phyloP scores from a whole-genome alignment of 495 filamentous ascomycete genomes.

The Podospora australis region DNA sequence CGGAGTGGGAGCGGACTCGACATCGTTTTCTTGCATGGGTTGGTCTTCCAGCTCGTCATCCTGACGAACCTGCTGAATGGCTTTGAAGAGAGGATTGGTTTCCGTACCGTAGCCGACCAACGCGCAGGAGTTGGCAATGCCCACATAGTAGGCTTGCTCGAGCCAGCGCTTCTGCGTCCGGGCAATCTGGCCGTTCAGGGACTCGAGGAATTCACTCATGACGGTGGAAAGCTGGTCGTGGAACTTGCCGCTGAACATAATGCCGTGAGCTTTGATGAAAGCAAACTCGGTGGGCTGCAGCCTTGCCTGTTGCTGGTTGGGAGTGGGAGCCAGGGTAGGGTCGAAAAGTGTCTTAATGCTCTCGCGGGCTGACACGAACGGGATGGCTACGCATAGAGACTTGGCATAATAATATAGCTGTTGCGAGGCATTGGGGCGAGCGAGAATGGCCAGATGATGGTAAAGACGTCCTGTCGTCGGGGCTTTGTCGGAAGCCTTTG shows the following conservation, averaged over 20 bases:
- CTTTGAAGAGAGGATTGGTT: slow-evolving; percentile 28
- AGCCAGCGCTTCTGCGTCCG: slow-evolving; percentile 54
- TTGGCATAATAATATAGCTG: slow-evolving; percentile 69
- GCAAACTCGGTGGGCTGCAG: slow-evolving; percentile 31
- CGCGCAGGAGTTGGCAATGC: slow-evolving; percentile 41
- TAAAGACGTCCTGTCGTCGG: slow-evolving; percentile 70
- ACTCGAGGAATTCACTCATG: slow-evolving; percentile 44
- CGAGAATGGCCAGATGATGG: slow-evolving; percentile 78
- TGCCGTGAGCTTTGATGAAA: slow-evolving; percentile 59
- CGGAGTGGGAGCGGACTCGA: slow-evolving; percentile 10
- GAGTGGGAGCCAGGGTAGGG: slow-evolving; percentile 48
- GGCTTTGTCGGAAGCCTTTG: slow-evolving; percentile 62
- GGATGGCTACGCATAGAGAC: slow-evolving; percentile 42
- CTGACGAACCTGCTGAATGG: slow-evolving; percentile 16
- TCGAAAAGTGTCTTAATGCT: slow-evolving; percentile 67
- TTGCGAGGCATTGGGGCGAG: slow-evolving; percentile 63
- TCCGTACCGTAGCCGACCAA: slow-evolving; percentile 34
- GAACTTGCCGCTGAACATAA: slow-evolving; percentile 55
- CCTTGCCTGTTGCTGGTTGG: slow-evolving; percentile 29
- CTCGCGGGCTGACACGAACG: slow-evolving; percentile 58
- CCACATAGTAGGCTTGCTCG: slow-evolving; percentile 62
- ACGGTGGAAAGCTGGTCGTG: slow-evolving; percentile 41
- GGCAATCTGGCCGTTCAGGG: slow-evolving; percentile 54
- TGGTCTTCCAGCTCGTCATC: slow-evolving; percentile 12
- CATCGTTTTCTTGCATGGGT: slow-evolving; percentile 12